Percentiles rank a stretch among this genome's conserved stretches.
Conservation (phyloP, 495 filamentous ascomycete species). For the Collariella sp. region DNA sequence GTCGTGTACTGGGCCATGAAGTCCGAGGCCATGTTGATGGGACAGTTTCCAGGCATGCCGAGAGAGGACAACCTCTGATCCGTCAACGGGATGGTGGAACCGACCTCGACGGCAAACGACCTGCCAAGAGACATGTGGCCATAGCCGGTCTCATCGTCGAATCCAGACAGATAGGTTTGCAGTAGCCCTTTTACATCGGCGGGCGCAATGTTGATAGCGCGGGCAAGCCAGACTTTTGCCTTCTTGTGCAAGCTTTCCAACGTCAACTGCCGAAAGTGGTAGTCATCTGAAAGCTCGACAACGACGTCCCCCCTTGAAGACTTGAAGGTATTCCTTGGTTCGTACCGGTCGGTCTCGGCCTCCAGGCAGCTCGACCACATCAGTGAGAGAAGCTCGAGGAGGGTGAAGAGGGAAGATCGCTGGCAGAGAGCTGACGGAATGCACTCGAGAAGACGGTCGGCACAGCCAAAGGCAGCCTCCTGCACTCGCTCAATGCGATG, state of each 20-base stretch:
- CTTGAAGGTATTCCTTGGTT: constrained; percentile 68
- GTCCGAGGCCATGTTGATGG: constrained; percentile 84
- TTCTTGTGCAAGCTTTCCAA: constrained; percentile 66
- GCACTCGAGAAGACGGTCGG: constrained; percentile 71
- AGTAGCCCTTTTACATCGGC: constrained; percentile 91
- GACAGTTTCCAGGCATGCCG: constrained; percentile 57
- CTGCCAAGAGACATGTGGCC: constrained; percentile 88
- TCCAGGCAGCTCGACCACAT: constrained; percentile 95
- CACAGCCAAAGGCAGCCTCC: constrained; percentile 67
- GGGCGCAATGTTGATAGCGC: constrained; percentile 75
- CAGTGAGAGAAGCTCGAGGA: constrained; percentile 81
- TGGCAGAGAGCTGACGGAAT: constrained; percentile 89
- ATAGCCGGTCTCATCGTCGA: constrained; percentile 76
- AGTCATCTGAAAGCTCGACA: constrained; percentile 88
- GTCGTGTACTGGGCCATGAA: constrained; percentile 97
- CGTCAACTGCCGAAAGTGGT: constrained; percentile 65
- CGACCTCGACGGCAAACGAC: constrained; percentile 91
- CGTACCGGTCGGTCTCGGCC: constrained; percentile 87
- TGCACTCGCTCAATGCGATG: constrained; percentile 87
- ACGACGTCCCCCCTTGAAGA: constrained; percentile 66
- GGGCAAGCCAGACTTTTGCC: constrained; percentile 70
- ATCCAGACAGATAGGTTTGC: constrained; percentile 91
- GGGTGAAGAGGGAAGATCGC: constrained; percentile 77
- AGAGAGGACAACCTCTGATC: constrained; percentile 78
- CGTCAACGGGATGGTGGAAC: constrained; percentile 72